Conservation (phyloP, 1,284 basidiomycete species). For the Takashimella koratensis region DNA sequence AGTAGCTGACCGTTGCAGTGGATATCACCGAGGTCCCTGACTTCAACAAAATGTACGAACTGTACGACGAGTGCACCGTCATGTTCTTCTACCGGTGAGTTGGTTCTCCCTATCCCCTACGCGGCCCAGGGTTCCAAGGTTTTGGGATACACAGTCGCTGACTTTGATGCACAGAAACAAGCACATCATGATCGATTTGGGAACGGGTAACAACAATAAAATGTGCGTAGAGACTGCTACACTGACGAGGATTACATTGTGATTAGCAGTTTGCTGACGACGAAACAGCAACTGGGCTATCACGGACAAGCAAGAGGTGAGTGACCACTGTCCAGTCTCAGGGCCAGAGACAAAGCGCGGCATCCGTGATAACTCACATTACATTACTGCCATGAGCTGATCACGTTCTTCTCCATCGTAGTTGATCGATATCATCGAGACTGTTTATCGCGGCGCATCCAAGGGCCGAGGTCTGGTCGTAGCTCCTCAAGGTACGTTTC, state of each 20-base stretch:
- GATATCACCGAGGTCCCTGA: slow-evolving; percentile 98
- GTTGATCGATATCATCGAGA: slow-evolving; percentile 98
- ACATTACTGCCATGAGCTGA: slow-evolving; percentile 3
- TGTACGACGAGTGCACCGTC: slow-evolving; percentile 92
- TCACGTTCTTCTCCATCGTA: slow-evolving; percentile 41
- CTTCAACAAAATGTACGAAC: slow-evolving; percentile 77
- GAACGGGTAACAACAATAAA: slow-evolving; percentile 99
- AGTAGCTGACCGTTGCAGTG: no score
- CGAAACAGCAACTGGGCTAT: slow-evolving; percentile 84
- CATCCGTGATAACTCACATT: no score
- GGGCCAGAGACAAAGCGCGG: no score
- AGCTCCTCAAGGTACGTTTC: slow-evolving; percentile 77
- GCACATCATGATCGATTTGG: slow-evolving; percentile 99
- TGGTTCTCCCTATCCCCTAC: not conserved
- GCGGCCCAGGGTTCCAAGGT: no score
- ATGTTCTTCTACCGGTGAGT: slow-evolving; percentile 95
- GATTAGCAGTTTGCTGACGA: not conserved
- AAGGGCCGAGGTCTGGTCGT: slow-evolving; percentile 98
- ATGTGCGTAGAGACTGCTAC: slow-evolving; percentile 61
- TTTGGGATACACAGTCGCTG: not conserved
- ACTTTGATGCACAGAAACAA: slow-evolving; percentile 66
- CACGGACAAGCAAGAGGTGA: slow-evolving; percentile 91
- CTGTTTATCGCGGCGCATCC: slow-evolving; percentile 94
- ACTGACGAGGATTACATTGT: not conserved
- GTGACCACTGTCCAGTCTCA: slow-evolving; percentile 26